These are phyloP conservation scores for Malbranchea cinnamomea DNA, from an alignment of 2,329 filamentous ascomycete genomes.

Conservation along the genomic window DNA sequence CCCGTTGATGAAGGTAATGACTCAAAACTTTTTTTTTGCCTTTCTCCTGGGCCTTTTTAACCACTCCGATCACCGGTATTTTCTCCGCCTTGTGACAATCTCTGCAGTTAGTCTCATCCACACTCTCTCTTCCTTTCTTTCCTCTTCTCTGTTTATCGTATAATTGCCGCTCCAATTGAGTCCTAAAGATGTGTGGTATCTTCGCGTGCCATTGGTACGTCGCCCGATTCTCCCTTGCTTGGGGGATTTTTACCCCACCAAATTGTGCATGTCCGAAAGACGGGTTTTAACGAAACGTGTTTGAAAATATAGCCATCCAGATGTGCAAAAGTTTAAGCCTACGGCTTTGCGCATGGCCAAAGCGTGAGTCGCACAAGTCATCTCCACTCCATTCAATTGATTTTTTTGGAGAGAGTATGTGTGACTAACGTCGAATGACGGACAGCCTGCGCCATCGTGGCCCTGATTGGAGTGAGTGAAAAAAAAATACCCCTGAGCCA, in stretches of 20 bases:
- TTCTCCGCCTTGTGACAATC: constrained; percentile 10
- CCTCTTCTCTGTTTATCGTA: constrained; percentile 4
- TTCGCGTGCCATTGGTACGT: constrained; percentile 85
- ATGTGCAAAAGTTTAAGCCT: constrained; percentile 93
- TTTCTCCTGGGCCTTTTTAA: too few relatives aligned
- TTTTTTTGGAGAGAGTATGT: constrained; percentile 1
- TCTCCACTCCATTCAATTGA: neutral
- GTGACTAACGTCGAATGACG: too few relatives aligned
- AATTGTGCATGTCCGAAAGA: neutral
- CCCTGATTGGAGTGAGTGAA: constrained; percentile 86
- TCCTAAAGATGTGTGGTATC: constrained; percentile 92
- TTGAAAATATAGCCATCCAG: constrained; percentile 49
- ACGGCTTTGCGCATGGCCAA: constrained; percentile 86
- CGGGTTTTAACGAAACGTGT: neutral
- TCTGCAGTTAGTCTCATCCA: constrained; percentile 14
- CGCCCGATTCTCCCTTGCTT: constrained; percentile 2
- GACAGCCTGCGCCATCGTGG: constrained; percentile 85
- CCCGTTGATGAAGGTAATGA: constrained; percentile 5
- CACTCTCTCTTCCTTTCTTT: constrained; percentile 10
- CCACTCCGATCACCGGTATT: too few relatives aligned
- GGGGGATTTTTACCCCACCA: constrained; percentile 1
- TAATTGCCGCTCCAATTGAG: too few relatives aligned
- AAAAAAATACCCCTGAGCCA: constrained; percentile 9
- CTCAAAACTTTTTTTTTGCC: constrained; percentile 8
- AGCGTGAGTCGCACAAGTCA: constrained; percentile 47